Evolutionary conservation across 306 rosid species (phyloP).

Genomic region (Prunus davidiana): DNA sequence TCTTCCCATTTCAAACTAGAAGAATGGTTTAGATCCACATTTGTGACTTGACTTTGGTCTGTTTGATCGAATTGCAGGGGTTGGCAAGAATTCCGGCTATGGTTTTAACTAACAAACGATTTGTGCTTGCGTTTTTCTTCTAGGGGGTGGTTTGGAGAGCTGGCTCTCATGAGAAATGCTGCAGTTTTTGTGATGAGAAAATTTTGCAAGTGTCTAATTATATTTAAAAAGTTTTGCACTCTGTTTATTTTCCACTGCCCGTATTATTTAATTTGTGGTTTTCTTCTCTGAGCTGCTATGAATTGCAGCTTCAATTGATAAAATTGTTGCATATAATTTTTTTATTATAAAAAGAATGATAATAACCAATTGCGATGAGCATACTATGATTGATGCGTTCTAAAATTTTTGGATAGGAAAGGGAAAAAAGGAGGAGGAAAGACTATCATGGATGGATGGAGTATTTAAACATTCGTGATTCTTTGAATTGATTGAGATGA

Average conservation of each 20-base stretch:
- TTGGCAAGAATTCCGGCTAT: not conserved
- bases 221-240: not conserved
- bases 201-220: not conserved
- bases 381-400: too few relatives aligned
- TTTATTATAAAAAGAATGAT: too few relatives aligned
- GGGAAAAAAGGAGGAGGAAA: too few relatives aligned
- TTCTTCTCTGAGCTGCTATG: not conserved
- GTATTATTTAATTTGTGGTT: not conserved
- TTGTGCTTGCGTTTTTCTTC: not conserved
- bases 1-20: conserved; percentile 1
- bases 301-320: too few relatives aligned
- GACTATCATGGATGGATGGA: not conserved
- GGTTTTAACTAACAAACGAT: conserved; percentile 3
- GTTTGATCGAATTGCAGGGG: conserved; percentile 7
- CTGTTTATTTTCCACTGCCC: not conserved
- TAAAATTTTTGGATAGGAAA: too few relatives aligned
- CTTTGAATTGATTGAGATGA: not conserved
- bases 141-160: conserved; percentile 4
- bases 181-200: not conserved
- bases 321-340: too few relatives aligned
- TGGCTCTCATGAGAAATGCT: not conserved
- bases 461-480: not conserved
- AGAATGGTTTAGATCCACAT: not conserved
- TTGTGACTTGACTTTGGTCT: not conserved
- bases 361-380: too few relatives aligned